Conservation (phyloP, 2,329 filamentous ascomycete species). For the Xylaria sp. region DNA sequence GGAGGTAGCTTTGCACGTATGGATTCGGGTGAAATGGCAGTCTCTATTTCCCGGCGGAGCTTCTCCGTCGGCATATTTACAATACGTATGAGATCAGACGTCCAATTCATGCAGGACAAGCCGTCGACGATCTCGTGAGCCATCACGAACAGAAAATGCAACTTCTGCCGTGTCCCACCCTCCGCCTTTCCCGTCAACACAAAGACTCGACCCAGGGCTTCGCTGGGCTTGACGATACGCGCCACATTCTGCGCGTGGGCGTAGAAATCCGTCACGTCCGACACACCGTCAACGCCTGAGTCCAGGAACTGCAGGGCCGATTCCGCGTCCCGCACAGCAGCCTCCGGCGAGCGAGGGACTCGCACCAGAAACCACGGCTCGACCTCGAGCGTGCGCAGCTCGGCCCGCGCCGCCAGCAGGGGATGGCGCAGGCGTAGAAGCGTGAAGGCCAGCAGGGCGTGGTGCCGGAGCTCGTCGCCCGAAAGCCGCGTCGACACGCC, state of each 20-base stretch:
- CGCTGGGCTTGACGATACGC: slow-evolving; percentile 36
- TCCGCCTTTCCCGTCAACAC: slow-evolving; percentile 34
- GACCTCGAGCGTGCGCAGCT: slow-evolving; percentile 27
- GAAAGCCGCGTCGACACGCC: slow-evolving; percentile 35
- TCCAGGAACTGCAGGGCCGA: slow-evolving; percentile 27
- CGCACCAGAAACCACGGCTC: slow-evolving; percentile 37
- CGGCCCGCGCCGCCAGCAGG: slow-evolving; percentile 34
- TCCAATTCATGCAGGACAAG: slow-evolving; percentile 38
- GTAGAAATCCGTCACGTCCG: slow-evolving; percentile 36
- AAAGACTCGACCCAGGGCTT: slow-evolving; percentile 37
- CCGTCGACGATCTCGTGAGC: slow-evolving; percentile 44
- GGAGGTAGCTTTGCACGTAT: slow-evolving; percentile 37
- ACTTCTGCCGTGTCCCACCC: slow-evolving; percentile 8
- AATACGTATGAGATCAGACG: slow-evolving; percentile 36
- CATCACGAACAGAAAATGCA: slow-evolving; percentile 40
- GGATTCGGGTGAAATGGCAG: slow-evolving; percentile 27
- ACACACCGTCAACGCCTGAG: slow-evolving; percentile 7
- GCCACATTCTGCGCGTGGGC: slow-evolving; percentile 40
- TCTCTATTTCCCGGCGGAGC: slow-evolving; percentile 30
- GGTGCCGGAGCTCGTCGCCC: slow-evolving; percentile 27
- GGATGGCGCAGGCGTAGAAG: slow-evolving; percentile 39
- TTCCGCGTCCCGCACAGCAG: slow-evolving; percentile 32
- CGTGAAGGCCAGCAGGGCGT: slow-evolving; percentile 40
- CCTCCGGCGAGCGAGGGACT: slow-evolving; percentile 22
- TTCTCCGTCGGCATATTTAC: slow-evolving; percentile 35